Conservation (phyloP, 2,329 filamentous ascomycete species). For the Aureobasidium vineae region DNA sequence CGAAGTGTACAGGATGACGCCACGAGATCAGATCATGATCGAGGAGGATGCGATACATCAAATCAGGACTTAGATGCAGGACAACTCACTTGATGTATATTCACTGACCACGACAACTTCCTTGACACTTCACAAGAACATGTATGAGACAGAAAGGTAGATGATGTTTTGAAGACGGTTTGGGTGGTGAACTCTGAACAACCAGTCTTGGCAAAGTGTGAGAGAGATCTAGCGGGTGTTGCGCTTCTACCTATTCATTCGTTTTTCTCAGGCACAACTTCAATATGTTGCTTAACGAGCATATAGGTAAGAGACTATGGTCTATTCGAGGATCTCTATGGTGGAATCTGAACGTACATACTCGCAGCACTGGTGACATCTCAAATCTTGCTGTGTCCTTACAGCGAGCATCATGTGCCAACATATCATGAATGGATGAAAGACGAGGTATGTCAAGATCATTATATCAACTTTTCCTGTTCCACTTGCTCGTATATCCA, state of each 20-base stretch:
- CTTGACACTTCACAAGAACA: neutral
- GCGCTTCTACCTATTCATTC: neutral
- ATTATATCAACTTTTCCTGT: neutral
- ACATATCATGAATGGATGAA: constrained; percentile 93
- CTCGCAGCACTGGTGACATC: constrained; percentile 63
- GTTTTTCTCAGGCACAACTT: neutral
- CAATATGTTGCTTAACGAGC: constrained; percentile 46
- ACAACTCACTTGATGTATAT: neutral
- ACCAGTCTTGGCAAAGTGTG: neutral
- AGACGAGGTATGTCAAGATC: constrained; percentile 56
- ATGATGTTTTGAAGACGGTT: neutral
- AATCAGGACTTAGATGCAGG: neutral
- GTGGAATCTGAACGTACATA: neutral
- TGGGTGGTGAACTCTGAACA: neutral
- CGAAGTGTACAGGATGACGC: constrained; percentile 17
- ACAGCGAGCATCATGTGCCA: constrained; percentile 75
- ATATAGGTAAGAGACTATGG: constrained; percentile 36
- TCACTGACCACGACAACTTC: neutral
- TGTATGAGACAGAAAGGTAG: neutral
- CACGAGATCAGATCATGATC: constrained; percentile 15
- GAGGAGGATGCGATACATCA: neutral
- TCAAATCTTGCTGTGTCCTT: constrained; percentile 74
- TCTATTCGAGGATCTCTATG: no score
- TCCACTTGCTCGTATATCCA: neutral
- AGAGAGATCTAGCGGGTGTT: neutral